phyloP scores from a whole-genome alignment of 495 filamentous ascomycete genomes.

The Lophiostoma macrostomum region DNA sequence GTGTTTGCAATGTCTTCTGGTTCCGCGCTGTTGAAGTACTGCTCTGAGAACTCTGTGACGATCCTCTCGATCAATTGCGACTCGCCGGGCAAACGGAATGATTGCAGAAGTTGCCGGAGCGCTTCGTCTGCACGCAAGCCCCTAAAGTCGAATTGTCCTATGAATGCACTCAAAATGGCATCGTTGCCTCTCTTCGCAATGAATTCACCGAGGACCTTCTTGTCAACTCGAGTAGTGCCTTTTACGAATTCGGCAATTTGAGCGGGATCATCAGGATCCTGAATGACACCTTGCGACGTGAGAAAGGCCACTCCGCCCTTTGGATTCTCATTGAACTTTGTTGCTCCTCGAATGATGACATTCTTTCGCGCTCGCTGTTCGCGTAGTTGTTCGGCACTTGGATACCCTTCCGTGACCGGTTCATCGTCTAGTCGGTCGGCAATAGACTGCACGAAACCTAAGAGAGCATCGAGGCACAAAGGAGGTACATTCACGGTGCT shows the following conservation, averaged over 20 bases:
- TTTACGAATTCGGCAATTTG: slow-evolving; percentile 78
- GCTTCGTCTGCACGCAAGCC: slow-evolving; percentile 88
- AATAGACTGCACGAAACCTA: slow-evolving; percentile 88
- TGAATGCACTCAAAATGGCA: slow-evolving; percentile 72
- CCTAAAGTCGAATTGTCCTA: slow-evolving; percentile 80
- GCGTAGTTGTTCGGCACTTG: slow-evolving; percentile 59
- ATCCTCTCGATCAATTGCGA: slow-evolving; percentile 91
- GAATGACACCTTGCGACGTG: slow-evolving; percentile 77
- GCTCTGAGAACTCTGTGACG: slow-evolving; percentile 77
- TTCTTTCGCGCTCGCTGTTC: slow-evolving; percentile 76
- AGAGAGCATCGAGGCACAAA: slow-evolving; percentile 84
- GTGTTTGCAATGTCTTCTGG: slow-evolving; percentile 79
- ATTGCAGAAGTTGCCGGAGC: slow-evolving; percentile 76
- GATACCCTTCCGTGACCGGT: slow-evolving; percentile 62
- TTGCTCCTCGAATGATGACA: slow-evolving; percentile 79
- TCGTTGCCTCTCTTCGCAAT: slow-evolving; percentile 87
- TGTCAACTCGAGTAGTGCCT: slow-evolving; percentile 82
- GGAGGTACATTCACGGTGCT: slow-evolving; percentile 98
- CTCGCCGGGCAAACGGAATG: slow-evolving; percentile 95
- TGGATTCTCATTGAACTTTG: slow-evolving; percentile 92
- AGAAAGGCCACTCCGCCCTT: slow-evolving; percentile 87
- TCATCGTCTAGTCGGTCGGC: slow-evolving; percentile 78
- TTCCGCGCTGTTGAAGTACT: slow-evolving; percentile 71
- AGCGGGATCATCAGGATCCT: slow-evolving; percentile 65
- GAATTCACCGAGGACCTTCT: slow-evolving; percentile 86